Evolutionary conservation across 805 yeast genomes (phyloP).

Genomic region (Candida saitoana): DNA sequence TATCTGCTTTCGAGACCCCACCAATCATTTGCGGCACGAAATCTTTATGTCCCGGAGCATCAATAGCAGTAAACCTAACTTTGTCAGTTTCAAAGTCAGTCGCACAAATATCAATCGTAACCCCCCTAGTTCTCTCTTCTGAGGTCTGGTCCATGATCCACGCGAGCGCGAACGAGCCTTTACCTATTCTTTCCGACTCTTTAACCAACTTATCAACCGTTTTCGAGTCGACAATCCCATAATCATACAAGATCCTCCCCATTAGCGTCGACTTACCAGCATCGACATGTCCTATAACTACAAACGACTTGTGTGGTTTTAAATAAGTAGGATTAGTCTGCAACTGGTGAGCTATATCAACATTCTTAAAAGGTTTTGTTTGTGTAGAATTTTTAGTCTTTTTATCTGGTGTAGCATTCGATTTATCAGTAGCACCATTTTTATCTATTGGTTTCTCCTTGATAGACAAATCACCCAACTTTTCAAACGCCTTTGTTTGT

Average conservation of each 20-base stretch:
- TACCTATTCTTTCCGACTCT: slow-evolving; percentile 66
- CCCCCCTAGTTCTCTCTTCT: slow-evolving; percentile 74
- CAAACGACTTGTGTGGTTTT: slow-evolving; percentile 64
- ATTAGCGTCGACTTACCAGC: slow-evolving; percentile 80
- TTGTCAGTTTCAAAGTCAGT: slow-evolving; percentile 56
- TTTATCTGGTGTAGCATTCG: neutral
- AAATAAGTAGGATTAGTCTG: slow-evolving; percentile 22
- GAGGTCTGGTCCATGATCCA: slow-evolving; percentile 82
- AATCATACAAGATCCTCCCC: slow-evolving; percentile 67
- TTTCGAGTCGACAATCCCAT: slow-evolving; percentile 62
- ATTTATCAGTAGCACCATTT: slow-evolving; percentile 1
- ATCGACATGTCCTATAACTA: slow-evolving; percentile 83
- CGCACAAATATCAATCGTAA: slow-evolving; percentile 73
- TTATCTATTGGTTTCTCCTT: slow-evolving; percentile 1
- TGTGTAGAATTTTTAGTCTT: slow-evolving; percentile 15
- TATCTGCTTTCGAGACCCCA: slow-evolving; percentile 75
- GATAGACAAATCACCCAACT: slow-evolving; percentile 25
- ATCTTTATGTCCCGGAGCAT: slow-evolving; percentile 83
- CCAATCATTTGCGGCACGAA: slow-evolving; percentile 85
- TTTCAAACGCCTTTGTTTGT: slow-evolving; percentile 45
- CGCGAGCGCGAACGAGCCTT: slow-evolving; percentile 76
- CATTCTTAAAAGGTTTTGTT: slow-evolving; percentile 41
- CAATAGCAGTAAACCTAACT: slow-evolving; percentile 64
- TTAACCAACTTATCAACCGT: slow-evolving; percentile 58
- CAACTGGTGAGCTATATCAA: slow-evolving; percentile 41